phyloP scores from a whole-genome alignment of 2,329 filamentous ascomycete genomes.

The Amphichorda felina region DNA sequence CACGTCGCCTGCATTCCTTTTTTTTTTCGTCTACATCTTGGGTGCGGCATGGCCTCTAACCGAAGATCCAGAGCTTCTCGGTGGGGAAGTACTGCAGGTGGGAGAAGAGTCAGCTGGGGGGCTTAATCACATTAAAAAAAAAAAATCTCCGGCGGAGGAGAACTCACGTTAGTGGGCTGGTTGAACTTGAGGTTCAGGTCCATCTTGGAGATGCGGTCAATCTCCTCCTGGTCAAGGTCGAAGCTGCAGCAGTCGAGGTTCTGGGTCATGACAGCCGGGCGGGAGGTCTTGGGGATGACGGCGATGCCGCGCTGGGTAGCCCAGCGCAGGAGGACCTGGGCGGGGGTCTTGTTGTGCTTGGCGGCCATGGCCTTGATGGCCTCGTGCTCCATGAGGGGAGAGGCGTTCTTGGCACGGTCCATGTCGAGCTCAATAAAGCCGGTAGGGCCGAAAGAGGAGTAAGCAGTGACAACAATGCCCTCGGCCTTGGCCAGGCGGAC shows the following conservation, averaged over 20 bases:
- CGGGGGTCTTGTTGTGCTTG: constrained; percentile 61
- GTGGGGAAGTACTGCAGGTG: constrained; percentile 37
- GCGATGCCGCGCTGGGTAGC: constrained; percentile 71
- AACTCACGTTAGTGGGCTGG: constrained; percentile 57
- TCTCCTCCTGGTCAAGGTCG: constrained; percentile 52
- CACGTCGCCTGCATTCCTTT: not conserved
- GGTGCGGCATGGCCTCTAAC: constrained; percentile 18
- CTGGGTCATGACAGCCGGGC: constrained; percentile 38
- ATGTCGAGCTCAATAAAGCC: constrained; percentile 69
- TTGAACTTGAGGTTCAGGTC: constrained; percentile 64
- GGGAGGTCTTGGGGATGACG: constrained; percentile 70
- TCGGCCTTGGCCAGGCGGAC: constrained; percentile 57
- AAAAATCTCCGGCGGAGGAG: too few species aligned
- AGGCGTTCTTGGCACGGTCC: constrained; percentile 42
- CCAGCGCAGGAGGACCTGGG: constrained; percentile 79
- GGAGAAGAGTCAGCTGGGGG: constrained; percentile 6
- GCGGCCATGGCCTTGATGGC: constrained; percentile 52
- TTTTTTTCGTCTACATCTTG: not conserved
- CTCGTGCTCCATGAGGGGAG: constrained; percentile 60
- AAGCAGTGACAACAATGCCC: constrained; percentile 66
- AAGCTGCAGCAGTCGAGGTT: constrained; percentile 59
- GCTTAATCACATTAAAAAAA: too few species aligned
- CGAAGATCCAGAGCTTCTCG: constrained; percentile 46
- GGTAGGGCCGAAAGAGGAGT: constrained; percentile 73
- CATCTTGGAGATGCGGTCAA: constrained; percentile 53